Percentiles rank a stretch among this genome's conserved stretches.
Evolutionary conservation across 805 yeast genomes (phyloP).

Genomic region (Ogataea pilisensis): DNA sequence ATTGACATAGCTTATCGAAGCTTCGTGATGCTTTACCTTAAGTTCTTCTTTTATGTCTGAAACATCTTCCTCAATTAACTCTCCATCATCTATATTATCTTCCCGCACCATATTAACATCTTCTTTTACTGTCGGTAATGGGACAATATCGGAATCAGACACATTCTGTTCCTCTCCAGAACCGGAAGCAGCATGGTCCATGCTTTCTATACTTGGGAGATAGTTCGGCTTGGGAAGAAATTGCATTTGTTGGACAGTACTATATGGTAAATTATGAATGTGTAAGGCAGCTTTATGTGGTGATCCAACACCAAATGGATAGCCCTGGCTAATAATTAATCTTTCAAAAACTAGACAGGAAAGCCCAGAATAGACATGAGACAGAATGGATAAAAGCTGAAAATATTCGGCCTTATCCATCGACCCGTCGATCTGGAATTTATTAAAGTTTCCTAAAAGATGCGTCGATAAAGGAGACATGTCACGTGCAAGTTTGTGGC

Average conservation of each 20-base stretch:
- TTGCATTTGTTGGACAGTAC: too few species aligned
- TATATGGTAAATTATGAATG: neutral
- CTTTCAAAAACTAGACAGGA: too few species aligned
- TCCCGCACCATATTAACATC: neutral
- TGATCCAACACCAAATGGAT: too few species aligned
- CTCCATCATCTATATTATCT: neutral
- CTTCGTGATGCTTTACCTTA: constrained; percentile 4
- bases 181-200: neutral
- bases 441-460: too few species aligned
- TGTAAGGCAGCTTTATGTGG: too few species aligned
- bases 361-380: too few species aligned
- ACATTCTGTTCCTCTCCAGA: neutral
- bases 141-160: neutral
- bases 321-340: too few species aligned
- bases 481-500: too few species aligned
- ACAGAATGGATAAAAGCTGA: too few species aligned
- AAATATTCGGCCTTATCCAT: too few species aligned
- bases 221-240: constrained; percentile 9
- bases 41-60: neutral
- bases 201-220: constrained; percentile 12
- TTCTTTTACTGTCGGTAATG: constrained; percentile 1
- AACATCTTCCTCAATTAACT: neutral
- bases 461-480: too few species aligned
- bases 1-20: neutral
- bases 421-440: too few species aligned